Base-by-base conservation (phyloP, 2,329 filamentous ascomycete species). In the Pseudopyricularia javanii region DNA sequence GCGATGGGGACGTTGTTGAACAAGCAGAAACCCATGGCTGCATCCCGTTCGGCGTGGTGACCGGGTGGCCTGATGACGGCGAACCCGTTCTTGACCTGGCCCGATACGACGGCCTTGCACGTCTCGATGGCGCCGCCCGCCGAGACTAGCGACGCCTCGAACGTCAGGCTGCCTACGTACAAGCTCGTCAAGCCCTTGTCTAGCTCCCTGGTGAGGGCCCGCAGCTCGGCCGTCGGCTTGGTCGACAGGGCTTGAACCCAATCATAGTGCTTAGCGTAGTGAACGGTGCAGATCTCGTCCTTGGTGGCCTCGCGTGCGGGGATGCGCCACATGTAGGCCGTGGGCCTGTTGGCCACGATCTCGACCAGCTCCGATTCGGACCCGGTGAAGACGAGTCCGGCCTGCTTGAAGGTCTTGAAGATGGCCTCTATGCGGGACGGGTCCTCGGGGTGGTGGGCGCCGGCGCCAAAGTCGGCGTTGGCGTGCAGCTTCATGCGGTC, bases 1-100 rank as follows among this genome's bases (percentile, higher is more conserved):
- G 91, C 91, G 54, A 98, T 86, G 20, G 88, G 90, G 3, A 97
- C 93, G 62, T 98, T 98, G 71, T 98, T 96, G 72, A 97, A 97
- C 55, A 97, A 80, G 66, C 93, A 98, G 64, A 98, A 98, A 0
- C 93, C 93, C 78, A 95, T 93, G 1, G 91, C 80, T 34, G 83
- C 75, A 61, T 93, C 79, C 54, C 82, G 83, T 64, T 98, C 93
- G 1, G 93, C 93, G 66, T 98, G 93, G 62, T 98, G 93, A 0
- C 93, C 93, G 0, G 93, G 93, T 2, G 93, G 93, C 14, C 93
- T 82, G 61, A 98, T 95, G 35, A 98, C 85, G 1, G 93, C 93
- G 64, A 98, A 93, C 0, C 88, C 90, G 62, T 98, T 98, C 67
- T 94, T 95, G 51, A 96, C 86, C 54, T 82, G 78, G 3, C 88